These are phyloP conservation scores for Parietichytrium sp. DNA, from an alignment of 108 stramenopile genomes.

Conservation along the genomic window DNA sequence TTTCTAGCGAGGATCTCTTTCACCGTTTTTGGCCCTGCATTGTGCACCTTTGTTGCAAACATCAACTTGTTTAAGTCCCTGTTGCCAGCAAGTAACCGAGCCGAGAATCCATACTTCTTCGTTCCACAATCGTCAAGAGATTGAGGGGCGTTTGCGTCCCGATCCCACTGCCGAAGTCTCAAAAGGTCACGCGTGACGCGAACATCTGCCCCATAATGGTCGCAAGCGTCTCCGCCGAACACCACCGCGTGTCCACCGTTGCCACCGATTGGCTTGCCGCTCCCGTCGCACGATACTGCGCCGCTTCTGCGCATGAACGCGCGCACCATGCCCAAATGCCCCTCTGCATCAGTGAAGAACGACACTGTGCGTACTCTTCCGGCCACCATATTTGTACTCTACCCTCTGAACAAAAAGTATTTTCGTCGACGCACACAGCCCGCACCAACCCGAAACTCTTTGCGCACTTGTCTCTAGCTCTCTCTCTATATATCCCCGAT, in stretches of 20 bases:
- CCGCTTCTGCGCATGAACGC: not conserved
- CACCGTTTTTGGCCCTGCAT: not conserved
- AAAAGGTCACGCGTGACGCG: constrained; percentile 41
- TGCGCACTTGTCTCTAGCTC: too few species aligned
- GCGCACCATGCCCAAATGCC: not conserved
- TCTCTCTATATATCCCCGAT: too few species aligned
- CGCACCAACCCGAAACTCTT: too few species aligned
- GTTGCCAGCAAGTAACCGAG: constrained; percentile 71
- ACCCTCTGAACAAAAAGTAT: too few species aligned
- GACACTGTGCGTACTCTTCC: too few species aligned
- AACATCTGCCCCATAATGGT: constrained; percentile 73
- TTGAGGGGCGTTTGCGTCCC: not conserved
- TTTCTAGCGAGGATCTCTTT: not conserved
- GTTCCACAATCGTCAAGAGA: constrained; percentile 35
- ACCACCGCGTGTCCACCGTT: too few species aligned
- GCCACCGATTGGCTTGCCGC: too few species aligned
- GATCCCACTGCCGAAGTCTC: not conserved
- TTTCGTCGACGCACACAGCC: too few species aligned
- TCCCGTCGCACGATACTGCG: not conserved
- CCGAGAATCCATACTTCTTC: constrained; percentile 59
- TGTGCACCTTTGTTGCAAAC: not conserved
- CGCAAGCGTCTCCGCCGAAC: constrained; percentile 70
- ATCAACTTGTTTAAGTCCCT: constrained; percentile 73
- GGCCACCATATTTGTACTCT: too few species aligned
- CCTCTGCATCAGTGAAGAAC: constrained; percentile 16